Evolutionary conservation across 129 eudicot genomes (phyloP).

Genomic region (Dittrichia graveolens): DNA sequence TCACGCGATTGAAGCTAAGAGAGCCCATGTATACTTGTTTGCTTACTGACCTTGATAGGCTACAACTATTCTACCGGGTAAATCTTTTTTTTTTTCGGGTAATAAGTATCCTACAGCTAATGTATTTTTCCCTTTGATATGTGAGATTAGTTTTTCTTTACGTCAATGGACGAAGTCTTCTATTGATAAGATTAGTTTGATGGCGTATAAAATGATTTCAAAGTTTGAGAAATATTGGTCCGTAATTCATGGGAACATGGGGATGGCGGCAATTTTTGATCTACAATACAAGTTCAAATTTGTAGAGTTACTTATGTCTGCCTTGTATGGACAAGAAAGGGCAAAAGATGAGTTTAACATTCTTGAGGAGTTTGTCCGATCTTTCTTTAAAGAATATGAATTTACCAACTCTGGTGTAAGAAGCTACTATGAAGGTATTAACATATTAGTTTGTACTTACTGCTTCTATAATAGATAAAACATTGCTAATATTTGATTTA

Average conservation of each 20-base stretch:
- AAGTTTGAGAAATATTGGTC: constrained; percentile 1
- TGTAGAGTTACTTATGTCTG: neutral
- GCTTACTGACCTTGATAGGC: too few relatives aligned
- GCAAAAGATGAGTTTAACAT: neutral
- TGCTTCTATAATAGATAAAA: too few relatives aligned
- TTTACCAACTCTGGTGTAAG: too few relatives aligned
- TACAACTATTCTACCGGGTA: too few relatives aligned
- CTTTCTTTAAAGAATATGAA: too few relatives aligned
- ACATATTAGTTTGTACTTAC: too few relatives aligned
- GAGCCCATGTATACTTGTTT: too few relatives aligned
- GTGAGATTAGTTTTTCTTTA: neutral
- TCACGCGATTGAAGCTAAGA: too few relatives aligned
- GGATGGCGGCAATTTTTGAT: neutral
- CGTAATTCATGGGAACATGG: neutral
- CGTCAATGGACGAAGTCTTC: neutral
- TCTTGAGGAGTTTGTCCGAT: too few relatives aligned
- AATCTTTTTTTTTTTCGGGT: too few relatives aligned
- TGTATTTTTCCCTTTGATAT: neutral
- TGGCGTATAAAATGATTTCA: neutral
- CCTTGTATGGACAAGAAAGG: neutral
- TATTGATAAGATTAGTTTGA: neutral
- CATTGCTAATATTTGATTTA: too few relatives aligned
- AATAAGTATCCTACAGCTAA: neutral
- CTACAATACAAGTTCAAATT: neutral
- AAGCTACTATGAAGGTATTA: too few relatives aligned